Conservation (phyloP, 1,284 basidiomycete genomes). For the Melampsora abietis-canadensis region DNA sequence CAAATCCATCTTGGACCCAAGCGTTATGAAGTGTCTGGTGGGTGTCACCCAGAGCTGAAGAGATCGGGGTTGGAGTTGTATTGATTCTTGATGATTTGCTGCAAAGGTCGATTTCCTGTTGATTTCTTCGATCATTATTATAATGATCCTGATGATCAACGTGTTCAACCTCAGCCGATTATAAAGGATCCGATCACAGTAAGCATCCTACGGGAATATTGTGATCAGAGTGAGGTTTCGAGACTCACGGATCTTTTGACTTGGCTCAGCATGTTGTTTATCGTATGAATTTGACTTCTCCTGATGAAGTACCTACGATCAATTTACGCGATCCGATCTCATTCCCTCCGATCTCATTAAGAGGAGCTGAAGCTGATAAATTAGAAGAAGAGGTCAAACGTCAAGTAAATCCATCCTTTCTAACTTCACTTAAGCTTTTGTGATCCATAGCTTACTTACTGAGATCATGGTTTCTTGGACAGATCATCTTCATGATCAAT, state of each 20-base stretch:
- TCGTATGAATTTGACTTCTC: conserved; percentile 15
- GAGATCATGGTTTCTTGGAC: background rate
- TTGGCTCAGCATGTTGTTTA: background rate
- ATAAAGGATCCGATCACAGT: conserved; percentile 45
- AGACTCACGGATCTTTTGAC: background rate
- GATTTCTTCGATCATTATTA: conserved; percentile 42
- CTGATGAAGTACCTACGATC: conserved; percentile 29
- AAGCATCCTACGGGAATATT: background rate
- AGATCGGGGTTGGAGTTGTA: conserved; percentile 23
- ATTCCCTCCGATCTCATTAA: conserved; percentile 44
- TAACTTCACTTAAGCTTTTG: conserved; percentile 4
- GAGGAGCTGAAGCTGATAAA: background rate
- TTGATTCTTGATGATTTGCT: conserved; percentile 38
- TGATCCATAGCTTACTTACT: background rate
- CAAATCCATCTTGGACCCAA: background rate
- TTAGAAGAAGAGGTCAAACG: conserved; percentile 7
- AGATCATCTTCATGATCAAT: conserved; percentile 1
- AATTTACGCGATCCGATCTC: conserved; percentile 45
- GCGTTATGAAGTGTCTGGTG: background rate
- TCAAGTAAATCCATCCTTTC: conserved; percentile 35
- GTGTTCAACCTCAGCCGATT: conserved; percentile 45
- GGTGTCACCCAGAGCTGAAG: background rate
- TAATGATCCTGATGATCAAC: conserved; percentile 42
- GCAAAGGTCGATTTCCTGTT: conserved; percentile 12
- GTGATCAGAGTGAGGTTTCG: too few relatives aligned